Evolutionary conservation across 331 rosid species (phyloP), one percentile per base, ranked within the genome.

Genomic region (Acacia pycnantha): DNA sequence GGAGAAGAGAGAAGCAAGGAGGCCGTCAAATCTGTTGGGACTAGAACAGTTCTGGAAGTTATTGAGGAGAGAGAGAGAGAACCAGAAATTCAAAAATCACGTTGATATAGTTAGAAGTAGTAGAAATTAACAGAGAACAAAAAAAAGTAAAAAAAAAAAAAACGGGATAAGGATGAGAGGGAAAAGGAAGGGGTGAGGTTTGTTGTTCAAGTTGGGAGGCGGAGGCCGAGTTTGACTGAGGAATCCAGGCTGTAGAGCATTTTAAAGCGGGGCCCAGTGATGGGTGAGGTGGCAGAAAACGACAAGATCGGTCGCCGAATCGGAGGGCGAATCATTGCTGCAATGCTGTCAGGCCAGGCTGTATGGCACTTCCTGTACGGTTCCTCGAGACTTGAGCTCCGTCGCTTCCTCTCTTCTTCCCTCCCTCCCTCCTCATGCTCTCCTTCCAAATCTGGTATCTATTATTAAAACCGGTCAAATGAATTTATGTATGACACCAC

Each of bases 271-370:
- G 94, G 82, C 83, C 87, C 87, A 77, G 21, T 5, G 4, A 56
- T 31, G 37, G 82, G 26, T 88, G 92, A 88, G 77, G 76, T 87
- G 94, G 90, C 84, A 13, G 10, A 77, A 88, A 80, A 89, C 94
- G 98, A 92, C 97, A 92, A 92, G 78, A 84, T 76, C 81, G 89
- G 92, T 90, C 91, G 94, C 97, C 92, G 89, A 88, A 94, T 75
- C 87, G 91, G 92, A 90, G 89, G 84, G 91, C 91, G 91, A 90
- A 84, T 92, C 87, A 94, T 92, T 90, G 86, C 80, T 86, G 89
- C 90, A 83, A 84, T 86, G 74, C 82, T 86, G 90, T 83, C 86
- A 82, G 89, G 81, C 90, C 97, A 94, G 98, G 79, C 97, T 91
- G 97, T 51, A 47, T 47, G 87, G 8, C 41, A 37, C 41, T 37